Conservation (phyloP, 106 monocot species). For the Triglochin maritima region DNA sequence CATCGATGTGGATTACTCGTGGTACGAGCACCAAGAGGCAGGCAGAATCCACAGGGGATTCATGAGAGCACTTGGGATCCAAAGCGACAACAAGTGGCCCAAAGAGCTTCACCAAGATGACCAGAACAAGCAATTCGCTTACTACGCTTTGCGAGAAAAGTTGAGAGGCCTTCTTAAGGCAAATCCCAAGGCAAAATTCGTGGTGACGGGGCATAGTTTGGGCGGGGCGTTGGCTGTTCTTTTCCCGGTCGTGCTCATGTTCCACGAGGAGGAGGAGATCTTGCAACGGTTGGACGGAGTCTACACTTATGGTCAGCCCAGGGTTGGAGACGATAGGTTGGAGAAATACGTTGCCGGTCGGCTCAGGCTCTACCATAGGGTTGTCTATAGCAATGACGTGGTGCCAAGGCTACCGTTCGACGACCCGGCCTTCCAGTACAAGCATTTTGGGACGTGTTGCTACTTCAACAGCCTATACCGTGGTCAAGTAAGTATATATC, state of each 20-base stretch:
- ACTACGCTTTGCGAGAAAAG: slow-evolving; percentile 56
- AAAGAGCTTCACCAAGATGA: slow-evolving; percentile 2
- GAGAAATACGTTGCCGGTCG: slow-evolving; percentile 25
- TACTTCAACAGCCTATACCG: slow-evolving; percentile 64
- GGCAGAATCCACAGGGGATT: slow-evolving; percentile 89
- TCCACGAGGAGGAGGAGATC: slow-evolving; percentile 37
- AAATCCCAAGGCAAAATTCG: slow-evolving; percentile 34
- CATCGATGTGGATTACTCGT: slow-evolving; percentile 74
- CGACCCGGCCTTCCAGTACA: slow-evolving; percentile 48
- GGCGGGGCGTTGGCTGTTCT: slow-evolving; percentile 78
- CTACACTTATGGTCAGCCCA: slow-evolving; percentile 81
- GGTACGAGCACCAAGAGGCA: slow-evolving; percentile 48
- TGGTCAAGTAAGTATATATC: slow-evolving; percentile 44
- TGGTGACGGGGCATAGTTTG: slow-evolving; percentile 77
- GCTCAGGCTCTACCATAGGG: slow-evolving; percentile 36
- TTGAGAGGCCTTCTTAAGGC: slow-evolving; percentile 17
- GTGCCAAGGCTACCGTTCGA: slow-evolving; percentile 80
- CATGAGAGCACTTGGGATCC: slow-evolving; percentile 71
- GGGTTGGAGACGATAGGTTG: slow-evolving; percentile 55
- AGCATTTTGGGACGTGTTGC: slow-evolving; percentile 61
- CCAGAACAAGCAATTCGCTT: slow-evolving; percentile 18
- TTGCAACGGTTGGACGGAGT: slow-evolving; percentile 48
- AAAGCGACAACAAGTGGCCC: slow-evolving; percentile 33
- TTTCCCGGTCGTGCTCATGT: slow-evolving; percentile 43
- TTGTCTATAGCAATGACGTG: slow-evolving; percentile 72